phyloP scores from a whole-genome alignment of 768 basidiomycete species.

The Lactarius tabidus region DNA sequence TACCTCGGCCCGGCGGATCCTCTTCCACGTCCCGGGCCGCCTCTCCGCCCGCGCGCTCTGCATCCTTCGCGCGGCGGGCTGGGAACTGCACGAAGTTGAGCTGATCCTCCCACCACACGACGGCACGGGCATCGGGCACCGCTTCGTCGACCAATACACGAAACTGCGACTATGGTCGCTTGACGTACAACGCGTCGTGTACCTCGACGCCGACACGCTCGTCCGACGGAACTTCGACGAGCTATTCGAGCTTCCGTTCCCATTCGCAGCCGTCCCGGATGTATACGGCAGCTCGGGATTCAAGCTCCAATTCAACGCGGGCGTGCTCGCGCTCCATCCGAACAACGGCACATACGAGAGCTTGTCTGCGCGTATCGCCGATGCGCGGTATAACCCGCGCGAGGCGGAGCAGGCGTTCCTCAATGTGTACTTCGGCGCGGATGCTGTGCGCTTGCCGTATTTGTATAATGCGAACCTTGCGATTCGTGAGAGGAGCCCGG shows the following conservation, averaged over 20 bases:
- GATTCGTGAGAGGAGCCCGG: slow-evolving; percentile 33
- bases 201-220: slow-evolving; percentile 44
- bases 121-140: slow-evolving; percentile 35
- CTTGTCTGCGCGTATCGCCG: slow-evolving; percentile 37
- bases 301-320: slow-evolving; percentile 38
- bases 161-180: slow-evolving; percentile 42
- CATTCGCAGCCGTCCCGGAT: slow-evolving; percentile 42
- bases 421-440: slow-evolving; percentile 36
- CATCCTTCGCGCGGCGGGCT: slow-evolving; percentile 38
- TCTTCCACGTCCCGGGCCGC: slow-evolving; percentile 34
- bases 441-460: slow-evolving; percentile 35
- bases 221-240: slow-evolving; percentile 42
- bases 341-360: slow-evolving; percentile 30
- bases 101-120: slow-evolving; percentile 38
- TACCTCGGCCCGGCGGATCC: slow-evolving; percentile 33
- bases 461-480: slow-evolving; percentile 38
- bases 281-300: slow-evolving; percentile 36
- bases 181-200: slow-evolving; percentile 35
- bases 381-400: slow-evolving; percentile 36
- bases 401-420: slow-evolving; percentile 45
- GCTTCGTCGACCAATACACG: slow-evolving; percentile 42
- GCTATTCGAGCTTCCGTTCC: slow-evolving; percentile 41
- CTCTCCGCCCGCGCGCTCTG: slow-evolving; percentile 40
- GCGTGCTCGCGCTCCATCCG: slow-evolving; percentile 35
- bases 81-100: slow-evolving; percentile 36